These are phyloP conservation scores for Cryptococcus sp. DNA, from an alignment of 1,284 basidiomycete species.

Conservation along the genomic window DNA sequence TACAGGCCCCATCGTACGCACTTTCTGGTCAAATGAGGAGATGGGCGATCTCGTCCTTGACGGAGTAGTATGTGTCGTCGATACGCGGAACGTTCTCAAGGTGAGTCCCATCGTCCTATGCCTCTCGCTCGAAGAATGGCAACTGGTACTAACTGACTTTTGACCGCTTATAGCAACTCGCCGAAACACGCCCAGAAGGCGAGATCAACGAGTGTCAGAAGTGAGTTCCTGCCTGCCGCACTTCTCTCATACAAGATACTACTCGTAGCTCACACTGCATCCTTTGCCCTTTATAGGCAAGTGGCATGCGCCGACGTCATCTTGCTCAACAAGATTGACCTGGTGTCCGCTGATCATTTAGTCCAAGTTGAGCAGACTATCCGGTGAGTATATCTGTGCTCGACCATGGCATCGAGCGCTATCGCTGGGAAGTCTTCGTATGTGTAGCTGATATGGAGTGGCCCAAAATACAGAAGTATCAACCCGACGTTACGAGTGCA, in stretches of 20 bases:
- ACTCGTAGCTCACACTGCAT: neutral
- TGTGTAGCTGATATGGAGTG: neutral
- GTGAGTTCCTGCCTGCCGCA: slow-evolving; percentile 51
- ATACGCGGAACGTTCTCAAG: slow-evolving; percentile 78
- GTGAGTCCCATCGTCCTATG: slow-evolving; percentile 53
- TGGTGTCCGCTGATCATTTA: slow-evolving; percentile 57
- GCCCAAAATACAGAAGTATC: slow-evolving; percentile 55
- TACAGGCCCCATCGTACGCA: slow-evolving; percentile 68
- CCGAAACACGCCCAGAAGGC: slow-evolving; percentile 67
- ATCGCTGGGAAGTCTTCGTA: neutral
- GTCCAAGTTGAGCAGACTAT: slow-evolving; percentile 62
- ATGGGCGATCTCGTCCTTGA: slow-evolving; percentile 76
- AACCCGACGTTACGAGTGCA: slow-evolving; percentile 77
- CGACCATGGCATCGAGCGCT: neutral
- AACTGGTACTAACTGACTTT: neutral
- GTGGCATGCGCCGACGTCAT: slow-evolving; percentile 88
- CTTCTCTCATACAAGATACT: neutral
- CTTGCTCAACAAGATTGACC: slow-evolving; percentile 81
- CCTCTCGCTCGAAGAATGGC: neutral
- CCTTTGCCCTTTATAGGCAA: slow-evolving; percentile 61
- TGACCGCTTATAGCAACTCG: slow-evolving; percentile 69
- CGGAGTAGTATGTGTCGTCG: slow-evolving; percentile 87
- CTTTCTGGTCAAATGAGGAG: slow-evolving; percentile 93
- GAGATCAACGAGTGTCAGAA: slow-evolving; percentile 73
- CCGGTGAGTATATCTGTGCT: slow-evolving; percentile 25